These are phyloP conservation scores for Coleophoma eucalyptorum DNA, from an alignment of 2,329 filamentous ascomycete species.

Conservation along the genomic window DNA sequence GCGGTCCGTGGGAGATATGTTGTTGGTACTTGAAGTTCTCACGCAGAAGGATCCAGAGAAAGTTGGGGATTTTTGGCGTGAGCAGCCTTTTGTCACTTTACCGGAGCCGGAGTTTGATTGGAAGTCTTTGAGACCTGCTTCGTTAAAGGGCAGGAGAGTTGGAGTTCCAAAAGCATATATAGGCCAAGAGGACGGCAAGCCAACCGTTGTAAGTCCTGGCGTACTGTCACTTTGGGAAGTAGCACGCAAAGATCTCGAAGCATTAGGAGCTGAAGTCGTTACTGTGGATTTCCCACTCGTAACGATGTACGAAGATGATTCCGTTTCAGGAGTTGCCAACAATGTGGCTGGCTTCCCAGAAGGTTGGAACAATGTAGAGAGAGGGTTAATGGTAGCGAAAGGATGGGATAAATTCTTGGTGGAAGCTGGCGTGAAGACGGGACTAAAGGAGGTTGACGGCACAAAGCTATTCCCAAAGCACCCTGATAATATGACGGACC, in stretches of 20 bases:
- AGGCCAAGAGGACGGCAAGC: slow-evolving; percentile 31
- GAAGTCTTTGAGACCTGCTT: slow-evolving; percentile 24
- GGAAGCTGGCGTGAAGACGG: background rate
- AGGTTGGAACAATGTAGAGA: background rate
- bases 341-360: background rate
- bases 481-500: background rate
- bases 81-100: slow-evolving; percentile 41
- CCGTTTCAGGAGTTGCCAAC: background rate
- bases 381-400: background rate
- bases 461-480: background rate
- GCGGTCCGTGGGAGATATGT: slow-evolving; percentile 44
- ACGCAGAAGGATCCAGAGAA: slow-evolving; percentile 35
- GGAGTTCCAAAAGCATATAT: slow-evolving; percentile 49
- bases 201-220: slow-evolving; percentile 27
- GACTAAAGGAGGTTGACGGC: background rate
- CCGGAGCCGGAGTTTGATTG: slow-evolving; percentile 29
- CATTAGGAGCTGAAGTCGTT: slow-evolving; percentile 26
- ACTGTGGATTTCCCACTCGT: slow-evolving; percentile 29
- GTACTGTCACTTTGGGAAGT: slow-evolving; percentile 33
- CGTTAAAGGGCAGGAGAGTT: slow-evolving; percentile 40
- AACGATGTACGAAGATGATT: slow-evolving; percentile 18
- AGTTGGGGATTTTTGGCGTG: slow-evolving; percentile 49
- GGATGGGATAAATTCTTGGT: slow-evolving; percentile 2
- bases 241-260: slow-evolving; percentile 23
- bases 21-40: slow-evolving; percentile 44